phyloP scores from a whole-genome alignment of 148 eudicot species.

The Rhododendron ferrugineum region DNA sequence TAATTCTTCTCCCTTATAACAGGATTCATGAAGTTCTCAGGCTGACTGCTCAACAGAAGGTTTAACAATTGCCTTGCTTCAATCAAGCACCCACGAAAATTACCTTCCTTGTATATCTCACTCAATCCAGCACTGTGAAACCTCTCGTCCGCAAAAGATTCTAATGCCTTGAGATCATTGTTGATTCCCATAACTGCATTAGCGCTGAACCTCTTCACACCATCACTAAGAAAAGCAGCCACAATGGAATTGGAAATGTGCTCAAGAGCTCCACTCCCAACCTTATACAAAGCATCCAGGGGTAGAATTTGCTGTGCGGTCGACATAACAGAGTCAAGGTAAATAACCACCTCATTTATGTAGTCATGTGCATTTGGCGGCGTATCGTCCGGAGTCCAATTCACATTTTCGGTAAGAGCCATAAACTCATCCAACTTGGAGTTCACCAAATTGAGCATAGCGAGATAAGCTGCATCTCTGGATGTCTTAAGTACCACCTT shows the following conservation, averaged over 20 bases:
- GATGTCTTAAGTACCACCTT: slow-evolving; percentile 79
- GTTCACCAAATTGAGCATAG: slow-evolving; percentile 61
- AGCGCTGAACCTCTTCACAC: slow-evolving; percentile 71
- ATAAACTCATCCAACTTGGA: slow-evolving; percentile 61
- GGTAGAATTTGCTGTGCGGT: slow-evolving; percentile 89
- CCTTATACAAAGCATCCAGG: slow-evolving; percentile 69
- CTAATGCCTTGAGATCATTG: slow-evolving; percentile 63
- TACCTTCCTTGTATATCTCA: slow-evolving; percentile 69
- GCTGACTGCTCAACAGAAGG: slow-evolving; percentile 80
- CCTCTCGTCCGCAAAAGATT: slow-evolving; percentile 76
- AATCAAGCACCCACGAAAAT: slow-evolving; percentile 56
- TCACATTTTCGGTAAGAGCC: slow-evolving; percentile 60
- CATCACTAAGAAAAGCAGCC: slow-evolving; percentile 74
- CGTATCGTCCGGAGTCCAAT: slow-evolving; percentile 77
- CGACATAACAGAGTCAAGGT: slow-evolving; percentile 71
- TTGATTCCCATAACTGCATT: slow-evolving; percentile 72
- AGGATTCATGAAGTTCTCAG: slow-evolving; percentile 94
- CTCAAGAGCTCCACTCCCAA: slow-evolving; percentile 88
- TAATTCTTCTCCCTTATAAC: slow-evolving; percentile 76
- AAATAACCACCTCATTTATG: slow-evolving; percentile 65
- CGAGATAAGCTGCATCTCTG: slow-evolving; percentile 77
- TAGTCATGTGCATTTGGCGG: slow-evolving; percentile 54
- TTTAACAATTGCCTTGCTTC: slow-evolving; percentile 80
- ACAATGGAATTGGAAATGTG: slow-evolving; percentile 69
- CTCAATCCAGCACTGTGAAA: slow-evolving; percentile 73